A percentile compares a stretch with the other conserved stretches of the same genome.
phyloP scores from a whole-genome alignment of 2,329 filamentous ascomycete genomes.

The Aspergillus sp. region DNA sequence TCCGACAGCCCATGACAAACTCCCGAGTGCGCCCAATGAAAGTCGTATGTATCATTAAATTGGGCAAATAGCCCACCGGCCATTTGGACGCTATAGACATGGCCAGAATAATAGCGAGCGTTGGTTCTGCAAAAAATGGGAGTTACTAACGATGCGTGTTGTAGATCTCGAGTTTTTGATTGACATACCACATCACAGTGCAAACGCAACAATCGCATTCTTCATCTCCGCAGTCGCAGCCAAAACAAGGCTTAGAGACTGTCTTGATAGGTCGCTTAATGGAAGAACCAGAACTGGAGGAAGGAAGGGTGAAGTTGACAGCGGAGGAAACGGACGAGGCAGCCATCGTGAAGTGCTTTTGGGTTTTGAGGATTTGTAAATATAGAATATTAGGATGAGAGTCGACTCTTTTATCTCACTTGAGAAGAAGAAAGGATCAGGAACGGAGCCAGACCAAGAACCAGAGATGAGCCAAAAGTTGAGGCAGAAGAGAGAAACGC shows the following conservation, averaged over 20 bases:
- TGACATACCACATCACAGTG: constrained; percentile 39
- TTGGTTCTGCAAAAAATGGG: too few relatives aligned
- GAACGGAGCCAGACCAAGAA: neutral
- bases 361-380: fast-evolving
- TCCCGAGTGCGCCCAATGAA: too few relatives aligned
- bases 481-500: neutral
- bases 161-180: too few relatives aligned
- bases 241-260: constrained; percentile 44
- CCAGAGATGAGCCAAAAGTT: neutral
- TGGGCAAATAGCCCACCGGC: too few relatives aligned
- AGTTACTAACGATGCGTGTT: neutral
- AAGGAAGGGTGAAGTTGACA: constrained; percentile 37
- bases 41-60: too few relatives aligned
- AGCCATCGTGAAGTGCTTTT: constrained; percentile 14
- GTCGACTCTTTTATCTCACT: neutral
- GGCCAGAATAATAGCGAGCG: too few relatives aligned
- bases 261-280: constrained; percentile 42
- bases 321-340: constrained; percentile 26
- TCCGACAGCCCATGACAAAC: too few relatives aligned
- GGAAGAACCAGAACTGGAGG: constrained; percentile 36
- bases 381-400: too few relatives aligned
- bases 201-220: constrained; percentile 46
- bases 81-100: too few relatives aligned
- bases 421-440: neutral
- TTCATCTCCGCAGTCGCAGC: constrained; percentile 44